Evolutionary conservation across 257 asterid genomes (phyloP), one percentile per base, ranked within the genome.

Genomic region (Solanum pimpinellifolium): DNA sequence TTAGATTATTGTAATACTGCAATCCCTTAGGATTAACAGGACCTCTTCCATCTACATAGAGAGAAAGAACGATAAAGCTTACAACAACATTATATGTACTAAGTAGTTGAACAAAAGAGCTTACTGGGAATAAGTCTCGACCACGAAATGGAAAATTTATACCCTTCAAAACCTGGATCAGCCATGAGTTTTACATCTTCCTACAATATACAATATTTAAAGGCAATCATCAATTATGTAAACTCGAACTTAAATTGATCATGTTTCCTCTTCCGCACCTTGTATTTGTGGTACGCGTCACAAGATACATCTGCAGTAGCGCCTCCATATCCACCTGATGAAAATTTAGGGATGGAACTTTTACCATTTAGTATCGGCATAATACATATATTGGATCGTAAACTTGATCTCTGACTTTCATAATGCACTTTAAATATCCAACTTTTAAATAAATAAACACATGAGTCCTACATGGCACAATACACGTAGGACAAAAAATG

Each of bases 81-180:
- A 83, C 0, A 20, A 69, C 89, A 76, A 0, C 1, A 47, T 47
- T 0, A 9, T 46, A 80, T 47, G 68, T 3, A 29, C 37, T 47
- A 0, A 2, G 37, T 46, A 47, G 10, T 15, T 29, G 44, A 80
- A 47, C 12, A 10, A 80, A 47, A 49, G 68, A 80, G 44, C 69
- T 20, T 90, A 90, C 90, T 85, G 42, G 90, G 92, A 27, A 90
- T 76, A 52, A 90, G 89, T 77, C 92, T 86, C 25, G 90, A 83
- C 92, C 92, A 90, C 42, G 92, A 90, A 70, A 90, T 86, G 31
- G 92, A 90, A 78, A 90, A 83, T 73, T 90, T 86, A 56, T 88
- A 86, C 15, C 85, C 88, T 56, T 86, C 85, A 44, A 86, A 74
- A 60, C 72, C 84, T 1, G 85, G 76, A 12, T 86, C 85, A 39